A percentile compares a stretch with the other conserved stretches of the same genome.
Conservation (phyloP, 225 moss, liverwort and hornwort genomes). For the Ulota crispa region DNA sequence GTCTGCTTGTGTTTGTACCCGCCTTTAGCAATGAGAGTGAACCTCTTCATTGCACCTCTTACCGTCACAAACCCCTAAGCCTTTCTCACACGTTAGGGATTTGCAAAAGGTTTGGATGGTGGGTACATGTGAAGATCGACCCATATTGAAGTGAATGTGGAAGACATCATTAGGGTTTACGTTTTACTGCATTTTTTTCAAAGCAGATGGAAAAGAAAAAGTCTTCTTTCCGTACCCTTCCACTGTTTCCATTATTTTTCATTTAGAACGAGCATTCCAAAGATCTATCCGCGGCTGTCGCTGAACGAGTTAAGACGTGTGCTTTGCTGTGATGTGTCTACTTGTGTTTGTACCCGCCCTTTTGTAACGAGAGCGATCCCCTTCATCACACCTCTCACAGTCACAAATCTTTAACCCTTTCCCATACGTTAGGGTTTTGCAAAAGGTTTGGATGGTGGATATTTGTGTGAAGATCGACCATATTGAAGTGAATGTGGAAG, state of each 20-base stretch:
- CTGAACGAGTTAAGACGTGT: not conserved
- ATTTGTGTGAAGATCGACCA: not conserved
- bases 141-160: not conserved
- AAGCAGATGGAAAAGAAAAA: not conserved
- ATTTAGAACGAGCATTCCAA: not conserved
- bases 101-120: not conserved
- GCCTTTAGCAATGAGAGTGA: not conserved
- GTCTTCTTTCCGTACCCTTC: not conserved
- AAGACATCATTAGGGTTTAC: not conserved
- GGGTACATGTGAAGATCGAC: not conserved
- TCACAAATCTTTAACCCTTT: not conserved
- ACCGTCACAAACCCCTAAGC: not conserved
- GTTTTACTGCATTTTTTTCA: too few relatives aligned
- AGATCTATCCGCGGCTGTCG: not conserved
- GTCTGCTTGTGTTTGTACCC: not conserved
- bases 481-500: not conserved
- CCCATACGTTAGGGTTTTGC: not conserved
- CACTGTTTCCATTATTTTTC: not conserved
- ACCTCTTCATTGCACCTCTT: not conserved
- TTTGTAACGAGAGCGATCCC: not conserved
- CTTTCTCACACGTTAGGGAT: not conserved
- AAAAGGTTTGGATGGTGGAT: not conserved
- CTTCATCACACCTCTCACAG: not conserved
- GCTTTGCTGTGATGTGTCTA: not conserved
- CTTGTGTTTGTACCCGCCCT: accelerated